A percentile compares a stretch with the other conserved stretches of the same genome.
Evolutionary conservation across 2,329 filamentous ascomycete genomes (phyloP).

Genomic region (Cladophialophora exuberans): DNA sequence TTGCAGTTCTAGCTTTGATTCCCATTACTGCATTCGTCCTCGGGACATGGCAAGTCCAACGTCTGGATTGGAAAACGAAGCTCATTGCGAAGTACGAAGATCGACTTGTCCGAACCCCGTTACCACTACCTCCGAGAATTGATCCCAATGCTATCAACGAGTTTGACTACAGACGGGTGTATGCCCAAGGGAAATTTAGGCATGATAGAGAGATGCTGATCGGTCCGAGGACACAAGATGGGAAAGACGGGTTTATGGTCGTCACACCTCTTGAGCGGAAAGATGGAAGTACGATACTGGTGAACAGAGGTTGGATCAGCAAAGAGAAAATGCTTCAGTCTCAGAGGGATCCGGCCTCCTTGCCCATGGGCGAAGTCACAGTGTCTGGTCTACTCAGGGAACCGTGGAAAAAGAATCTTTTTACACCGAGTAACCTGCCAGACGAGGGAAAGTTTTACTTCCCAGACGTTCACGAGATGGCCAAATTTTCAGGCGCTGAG

Average conservation of each 20-base stretch:
- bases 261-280: conserved; percentile 84
- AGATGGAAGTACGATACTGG: conserved; percentile 70
- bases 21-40: conserved; percentile 87
- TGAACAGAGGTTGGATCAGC: conserved; percentile 90
- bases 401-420: conserved; percentile 97
- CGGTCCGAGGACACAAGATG: conserved; percentile 85
- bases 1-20: conserved; percentile 66
- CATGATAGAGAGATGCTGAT: conserved; percentile 98
- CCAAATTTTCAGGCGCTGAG: conserved; percentile 76
- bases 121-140: conserved; percentile 81
- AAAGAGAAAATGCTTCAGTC: conserved; percentile 71
- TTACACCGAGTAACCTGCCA: conserved; percentile 87
- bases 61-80: conserved; percentile 91
- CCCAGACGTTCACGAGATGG: conserved; percentile 92
- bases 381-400: conserved; percentile 84
- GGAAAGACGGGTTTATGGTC: conserved; percentile 87
- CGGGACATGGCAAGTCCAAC: conserved; percentile 93
- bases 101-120: conserved; percentile 78
- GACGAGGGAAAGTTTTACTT: conserved; percentile 90
- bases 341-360: conserved; percentile 60
- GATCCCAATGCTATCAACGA: conserved; percentile 81
- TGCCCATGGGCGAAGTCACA: conserved; percentile 72
- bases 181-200: conserved; percentile 71
- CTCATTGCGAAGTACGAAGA: conserved; percentile 91
- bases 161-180: conserved; percentile 89